phyloP scores from a whole-genome alignment of 2,329 filamentous ascomycete species.

The Aureobasidium sp. region DNA sequence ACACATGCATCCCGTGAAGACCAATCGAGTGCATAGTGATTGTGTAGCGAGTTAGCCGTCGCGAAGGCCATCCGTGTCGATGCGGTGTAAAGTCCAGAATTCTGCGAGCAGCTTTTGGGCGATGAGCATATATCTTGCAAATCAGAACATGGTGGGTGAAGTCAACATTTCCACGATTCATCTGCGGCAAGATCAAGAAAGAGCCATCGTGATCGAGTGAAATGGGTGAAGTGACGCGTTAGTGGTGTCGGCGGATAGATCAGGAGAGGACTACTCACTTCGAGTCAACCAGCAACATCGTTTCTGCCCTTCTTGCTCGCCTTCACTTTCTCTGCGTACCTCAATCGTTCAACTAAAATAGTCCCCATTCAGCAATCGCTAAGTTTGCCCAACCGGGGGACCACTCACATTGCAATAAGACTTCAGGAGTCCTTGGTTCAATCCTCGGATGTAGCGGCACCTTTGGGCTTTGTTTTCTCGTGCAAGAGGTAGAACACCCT shows the following conservation, averaged over 20 bases:
- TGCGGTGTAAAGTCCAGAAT: too few species aligned
- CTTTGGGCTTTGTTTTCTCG: not conserved
- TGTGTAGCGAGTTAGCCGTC: too few species aligned
- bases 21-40: too few species aligned
- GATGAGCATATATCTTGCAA: not conserved
- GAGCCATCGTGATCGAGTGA: not conserved
- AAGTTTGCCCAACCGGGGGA: not conserved
- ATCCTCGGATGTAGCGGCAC: not conserved
- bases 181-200: not conserved
- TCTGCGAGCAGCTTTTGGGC: too few species aligned
- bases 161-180: not conserved
- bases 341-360: not conserved
- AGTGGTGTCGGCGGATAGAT: not conserved
- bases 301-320: not conserved
- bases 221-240: not conserved
- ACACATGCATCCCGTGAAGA: too few species aligned
- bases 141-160: too few species aligned
- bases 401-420: not conserved
- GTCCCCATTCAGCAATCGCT: not conserved
- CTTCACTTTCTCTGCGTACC: not conserved
- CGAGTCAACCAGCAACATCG: not conserved
- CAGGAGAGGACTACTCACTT: not conserved
- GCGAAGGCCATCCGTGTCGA: too few species aligned
- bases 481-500: not conserved
- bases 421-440: not conserved